A percentile compares a stretch with the other conserved stretches of the same genome.
phyloP scores from a whole-genome alignment of 768 basidiomycete genomes.

The Phylloporus arenicola region DNA sequence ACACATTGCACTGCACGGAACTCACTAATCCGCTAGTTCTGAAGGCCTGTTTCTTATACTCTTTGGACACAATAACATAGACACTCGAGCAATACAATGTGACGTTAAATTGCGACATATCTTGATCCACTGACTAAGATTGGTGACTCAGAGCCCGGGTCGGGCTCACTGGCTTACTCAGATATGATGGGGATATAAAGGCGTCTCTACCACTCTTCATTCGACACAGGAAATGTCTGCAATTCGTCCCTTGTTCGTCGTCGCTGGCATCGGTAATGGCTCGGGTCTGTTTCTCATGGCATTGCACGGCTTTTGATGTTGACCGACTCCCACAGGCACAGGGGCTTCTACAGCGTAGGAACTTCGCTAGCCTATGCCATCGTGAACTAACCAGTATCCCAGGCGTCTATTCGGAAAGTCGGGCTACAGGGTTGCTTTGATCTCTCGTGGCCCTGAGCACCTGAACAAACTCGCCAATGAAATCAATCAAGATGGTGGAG shows the following conservation, averaged over 20 bases:
- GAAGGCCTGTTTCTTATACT: slow-evolving; percentile 10
- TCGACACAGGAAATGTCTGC: slow-evolving; percentile 22
- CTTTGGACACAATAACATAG: slow-evolving; percentile 14
- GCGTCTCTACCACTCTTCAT: background rate
- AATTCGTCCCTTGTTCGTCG: slow-evolving; percentile 48
- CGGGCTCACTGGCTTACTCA: slow-evolving; percentile 25
- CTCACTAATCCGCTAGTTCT: slow-evolving; percentile 17
- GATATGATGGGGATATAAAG: slow-evolving; percentile 9
- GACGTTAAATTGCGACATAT: slow-evolving; percentile 8
- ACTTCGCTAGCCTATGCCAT: background rate
- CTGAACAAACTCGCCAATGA: slow-evolving; percentile 51
- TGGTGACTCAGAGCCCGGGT: slow-evolving; percentile 10
- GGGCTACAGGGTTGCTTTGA: slow-evolving; percentile 63
- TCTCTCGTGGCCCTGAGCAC: slow-evolving; percentile 51
- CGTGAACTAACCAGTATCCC: slow-evolving; percentile 1
- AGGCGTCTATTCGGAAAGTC: slow-evolving; percentile 57
- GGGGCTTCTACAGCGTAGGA: slow-evolving; percentile 56
- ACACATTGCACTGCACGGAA: slow-evolving; percentile 47
- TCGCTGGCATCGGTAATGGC: slow-evolving; percentile 50
- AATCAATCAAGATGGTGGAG: slow-evolving; percentile 53
- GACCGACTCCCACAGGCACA: slow-evolving; percentile 36
- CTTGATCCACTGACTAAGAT: slow-evolving; percentile 4
- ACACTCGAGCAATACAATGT: slow-evolving; percentile 1
- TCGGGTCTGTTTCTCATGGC: slow-evolving; percentile 20
- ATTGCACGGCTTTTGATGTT: background rate